phyloP scores from a whole-genome alignment of 257 asterid species.

The Solanum gandarillasii region DNA sequence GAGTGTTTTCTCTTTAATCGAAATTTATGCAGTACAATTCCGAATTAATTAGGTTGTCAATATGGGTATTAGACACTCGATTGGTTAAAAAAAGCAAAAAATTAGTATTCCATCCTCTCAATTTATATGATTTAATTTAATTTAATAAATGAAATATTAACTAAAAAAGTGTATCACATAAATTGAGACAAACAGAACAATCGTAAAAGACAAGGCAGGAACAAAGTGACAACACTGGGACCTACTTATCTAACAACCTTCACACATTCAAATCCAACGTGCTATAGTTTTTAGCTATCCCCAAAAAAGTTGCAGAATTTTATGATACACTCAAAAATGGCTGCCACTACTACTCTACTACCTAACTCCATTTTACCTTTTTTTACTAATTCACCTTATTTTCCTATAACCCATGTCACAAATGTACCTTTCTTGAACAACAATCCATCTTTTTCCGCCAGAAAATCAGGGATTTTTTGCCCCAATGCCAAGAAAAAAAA shows the following conservation, averaged over 20 bases:
- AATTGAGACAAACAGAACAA: fast-evolving
- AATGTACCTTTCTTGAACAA: slow-evolving; percentile 8
- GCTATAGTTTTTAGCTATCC: background rate
- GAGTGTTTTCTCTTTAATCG: too few relatives aligned
- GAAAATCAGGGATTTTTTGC: slow-evolving; percentile 15
- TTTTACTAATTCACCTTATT: slow-evolving; percentile 21
- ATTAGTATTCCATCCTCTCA: too few relatives aligned
- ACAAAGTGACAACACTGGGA: slow-evolving; percentile 6
- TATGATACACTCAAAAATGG: slow-evolving; percentile 20
- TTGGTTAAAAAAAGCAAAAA: background rate
- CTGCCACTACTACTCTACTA: slow-evolving; percentile 34
- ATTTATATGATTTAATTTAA: too few relatives aligned
- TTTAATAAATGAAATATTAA: too few relatives aligned
- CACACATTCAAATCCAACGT: slow-evolving; percentile 61
- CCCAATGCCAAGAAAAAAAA: slow-evolving; percentile 48
- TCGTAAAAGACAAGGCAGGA: background rate
- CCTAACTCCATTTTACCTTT: slow-evolving; percentile 35
- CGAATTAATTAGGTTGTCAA: too few relatives aligned
- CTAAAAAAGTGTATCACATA: background rate
- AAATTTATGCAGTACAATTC: too few relatives aligned
- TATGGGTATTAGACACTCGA: background rate
- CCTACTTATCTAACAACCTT: slow-evolving; percentile 55
- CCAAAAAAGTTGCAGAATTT: background rate
- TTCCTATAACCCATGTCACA: slow-evolving; percentile 19
- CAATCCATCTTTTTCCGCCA: slow-evolving; percentile 1